phyloP scores from a whole-genome alignment of 805 yeast genomes.

The Nakazawaea siamensis region DNA sequence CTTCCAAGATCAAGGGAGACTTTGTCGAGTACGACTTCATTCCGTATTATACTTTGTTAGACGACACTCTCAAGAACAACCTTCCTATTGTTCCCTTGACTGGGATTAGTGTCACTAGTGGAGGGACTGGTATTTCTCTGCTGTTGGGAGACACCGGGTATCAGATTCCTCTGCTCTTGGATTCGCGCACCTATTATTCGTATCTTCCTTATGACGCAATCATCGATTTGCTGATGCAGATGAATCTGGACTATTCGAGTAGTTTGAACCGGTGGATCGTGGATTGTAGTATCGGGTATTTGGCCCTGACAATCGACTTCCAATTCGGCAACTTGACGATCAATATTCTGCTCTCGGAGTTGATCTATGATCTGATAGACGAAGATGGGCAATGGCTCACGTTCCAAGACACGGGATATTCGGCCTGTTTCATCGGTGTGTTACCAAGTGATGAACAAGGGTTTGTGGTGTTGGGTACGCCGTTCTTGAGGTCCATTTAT shows the following conservation, averaged over 20 bases:
- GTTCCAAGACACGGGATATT: constrained; percentile 39
- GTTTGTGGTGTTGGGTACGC: constrained; percentile 46
- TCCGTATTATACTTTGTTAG: constrained; percentile 26
- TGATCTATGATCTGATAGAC: constrained; percentile 32
- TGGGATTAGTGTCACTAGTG: constrained; percentile 31
- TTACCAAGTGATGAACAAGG: constrained; percentile 41
- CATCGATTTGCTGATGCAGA: constrained; percentile 58
- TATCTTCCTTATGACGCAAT: constrained; percentile 49
- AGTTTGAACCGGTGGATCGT: constrained; percentile 49
- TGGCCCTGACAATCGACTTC: constrained; percentile 45
- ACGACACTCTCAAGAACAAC: constrained; percentile 14
- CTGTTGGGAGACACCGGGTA: constrained; percentile 24
- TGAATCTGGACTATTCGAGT: constrained; percentile 53
- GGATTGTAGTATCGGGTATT: constrained; percentile 42
- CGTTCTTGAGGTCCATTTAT: constrained; percentile 44
- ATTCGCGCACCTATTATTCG: constrained; percentile 41
- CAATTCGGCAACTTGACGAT: constrained; percentile 44
- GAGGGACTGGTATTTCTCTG: constrained; percentile 17
- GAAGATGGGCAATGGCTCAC: constrained; percentile 27
- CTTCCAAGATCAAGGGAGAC: constrained; percentile 34
- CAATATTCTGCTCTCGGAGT: constrained; percentile 38
- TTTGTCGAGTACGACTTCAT: constrained; percentile 42
- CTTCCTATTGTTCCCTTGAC: constrained; percentile 39
- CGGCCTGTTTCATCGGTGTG: constrained; percentile 49
- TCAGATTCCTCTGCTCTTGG: constrained; percentile 48